Base-by-base conservation (phyloP, 345 rosid species). In the Sonneratia alba region DNA sequence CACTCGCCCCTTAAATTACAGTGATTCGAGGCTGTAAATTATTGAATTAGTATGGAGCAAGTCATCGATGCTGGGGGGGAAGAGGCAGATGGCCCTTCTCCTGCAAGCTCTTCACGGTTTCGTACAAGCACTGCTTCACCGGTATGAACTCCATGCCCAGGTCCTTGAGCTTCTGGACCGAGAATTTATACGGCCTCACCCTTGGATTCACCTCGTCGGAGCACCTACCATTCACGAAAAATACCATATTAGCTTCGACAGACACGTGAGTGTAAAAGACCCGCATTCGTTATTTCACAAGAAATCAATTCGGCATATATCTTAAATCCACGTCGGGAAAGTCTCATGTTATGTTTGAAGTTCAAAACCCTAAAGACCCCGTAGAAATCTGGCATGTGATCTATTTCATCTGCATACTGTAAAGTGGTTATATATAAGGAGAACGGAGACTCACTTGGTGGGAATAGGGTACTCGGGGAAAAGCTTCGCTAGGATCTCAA, bases 381-480 rank as follows among this genome's bases (percentile, higher is more conserved):
- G 32, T 27, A 27, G 32, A 27, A 27, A 27, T 27, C 32, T 27
- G 32, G 32, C 32, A 27, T 27, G 32, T 27, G 32, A 27, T 27
- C 32, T 27, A 27, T 27, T 27, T 27, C 32, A 27, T 27, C 32
- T 40, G 5, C 43, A 40, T 4, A 40, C 9, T 40, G 43, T 4
- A 8, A 48, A 48, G 12, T 13, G 53, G 18, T 48, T 3, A 15
- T 13, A 14, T 11, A 11, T 3, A 24, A 22, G 4, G 36, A 18
- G 16, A 53, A 19, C 53, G 37, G 1, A 6, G 10, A 81, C 96
- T 81, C 88, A 95, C 99, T 85, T 90, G 87, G 91, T 87, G 18
- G 99, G 99, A 69, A 95, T 74, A 18, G 96, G 94, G 53, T 95
- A 92, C 71, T 90, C 97, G 0, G 97, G 99, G 87, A 89, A 95